Base-by-base conservation (phyloP, 805 yeast genomes). In the Ogataea sp. region DNA sequence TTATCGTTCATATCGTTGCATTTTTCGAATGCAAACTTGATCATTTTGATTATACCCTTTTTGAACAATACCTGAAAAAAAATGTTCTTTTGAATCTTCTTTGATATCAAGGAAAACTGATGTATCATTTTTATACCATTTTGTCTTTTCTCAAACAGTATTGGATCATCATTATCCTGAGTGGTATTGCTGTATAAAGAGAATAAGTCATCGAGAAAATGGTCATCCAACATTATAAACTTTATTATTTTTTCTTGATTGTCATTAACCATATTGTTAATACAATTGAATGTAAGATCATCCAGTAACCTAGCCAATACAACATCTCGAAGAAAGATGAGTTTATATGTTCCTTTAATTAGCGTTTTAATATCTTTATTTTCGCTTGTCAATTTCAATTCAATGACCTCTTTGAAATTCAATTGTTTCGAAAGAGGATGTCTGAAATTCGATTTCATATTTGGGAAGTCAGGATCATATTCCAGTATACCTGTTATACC, bases 401-500 rank as follows among this genome's bases (percentile, higher is more conserved):
- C 87, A 14, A 85, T 62, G 3, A 88, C 83, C 47, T 82, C 81
- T 55, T 81, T 82, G 61, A 84, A 82, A 31, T 69, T 68, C 6
- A 80, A 61, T 34, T 76, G 75, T 44, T 78, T 71, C 3, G 55
- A 52, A 25, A 87, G 56, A 52, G 74, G 82, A 18, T 75, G 75
- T 38, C 96, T 65, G 61, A 85, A 86, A 49, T 85, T 82, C 4
- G 96, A 86, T 58, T 86, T 88, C 46, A 71, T 70, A 13, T 69
- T 68, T 1, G 96, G 96, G 51, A 73, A 86, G 41, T 85, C 95
- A 0, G 93, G 83, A 56, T 93, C 97, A 58, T 87, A 83, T 58
- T 93, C 98, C 35, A 90, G 61, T 11, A 87, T 82, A 1, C 96
- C 95, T 11, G 81, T 72, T 3, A 86, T 62, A 1, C 83, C 83